Base-by-base conservation (phyloP, 345 rosid species). In the Acer campestre region DNA sequence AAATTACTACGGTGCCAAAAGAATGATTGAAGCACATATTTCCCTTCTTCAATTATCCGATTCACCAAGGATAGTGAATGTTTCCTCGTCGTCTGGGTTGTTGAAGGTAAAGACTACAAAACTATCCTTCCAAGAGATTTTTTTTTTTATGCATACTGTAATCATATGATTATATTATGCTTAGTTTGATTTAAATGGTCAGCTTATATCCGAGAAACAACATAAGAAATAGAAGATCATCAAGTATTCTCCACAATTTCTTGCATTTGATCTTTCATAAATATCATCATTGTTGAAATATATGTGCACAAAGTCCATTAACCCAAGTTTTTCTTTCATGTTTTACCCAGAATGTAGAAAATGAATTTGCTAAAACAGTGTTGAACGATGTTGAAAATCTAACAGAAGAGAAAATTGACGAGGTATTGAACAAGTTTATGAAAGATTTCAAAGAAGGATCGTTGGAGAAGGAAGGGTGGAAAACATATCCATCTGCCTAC, bases 41-140 rank as follows among this genome's bases (percentile, higher is more conserved):
- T 76, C 65, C 56, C 77, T 78, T 27, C 82, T 82, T 61, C 70
- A 82, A 18, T 55, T 82, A 67, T 84, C 87, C 44, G 80, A 86
- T 62, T 75, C 85, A 7, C 79, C 88, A 0, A 80, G 82, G 42
- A 82, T 82, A n/a, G 82, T 82, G 10, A 82, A 85, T n/a, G 74
- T 85, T 44, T 80, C 88, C 55, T 74, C 84, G 9, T 0, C 2
- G 18, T 6, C 51, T 14, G 86, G 74, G 10, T 64, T 61, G 74
- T 67, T 85, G 5, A 10, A 55, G 84, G 88, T 85, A 74, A 6
- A 51, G 9, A 42, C 10, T 42, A 53, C 6, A 53, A 18, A 58
- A 18, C 25, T 5, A 8, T 56, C 61, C 10, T 56, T n/a, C n/a
- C 61, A 18, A 56, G 9, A 17, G 61, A 56, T n/a, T 0, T 31